phyloP scores from a whole-genome alignment of 306 rosid genomes.

The Pterocarpus santalinus region DNA sequence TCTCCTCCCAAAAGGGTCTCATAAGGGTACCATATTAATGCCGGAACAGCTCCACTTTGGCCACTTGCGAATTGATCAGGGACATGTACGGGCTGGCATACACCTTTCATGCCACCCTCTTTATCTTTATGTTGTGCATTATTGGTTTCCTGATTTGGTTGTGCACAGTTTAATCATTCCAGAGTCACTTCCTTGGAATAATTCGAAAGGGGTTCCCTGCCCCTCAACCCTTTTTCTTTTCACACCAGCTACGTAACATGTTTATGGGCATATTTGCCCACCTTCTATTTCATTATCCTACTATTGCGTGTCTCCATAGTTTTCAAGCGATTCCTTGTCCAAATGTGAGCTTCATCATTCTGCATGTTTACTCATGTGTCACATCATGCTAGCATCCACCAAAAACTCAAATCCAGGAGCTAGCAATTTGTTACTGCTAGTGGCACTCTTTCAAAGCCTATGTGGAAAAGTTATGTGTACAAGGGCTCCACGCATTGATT shows the following conservation, averaged over 20 bases:
- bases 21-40: constrained; percentile 37
- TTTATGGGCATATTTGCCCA: constrained; percentile 49
- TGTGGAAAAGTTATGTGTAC: too few species aligned
- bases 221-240: constrained; percentile 18
- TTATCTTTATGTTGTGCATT: constrained; percentile 53
- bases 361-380: constrained; percentile 53
- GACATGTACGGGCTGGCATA: constrained; percentile 46
- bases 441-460: too few species aligned
- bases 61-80: constrained; percentile 38
- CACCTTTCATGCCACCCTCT: constrained; percentile 48
- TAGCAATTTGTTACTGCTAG: too few species aligned
- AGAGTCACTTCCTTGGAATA: constrained; percentile 49
- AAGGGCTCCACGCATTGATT: neutral
- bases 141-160: constrained; percentile 67
- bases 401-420: neutral
- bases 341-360: constrained; percentile 30
- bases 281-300: neutral
- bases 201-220: constrained; percentile 49
- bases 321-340: constrained; percentile 61
- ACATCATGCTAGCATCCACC: constrained; percentile 49
- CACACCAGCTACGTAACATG: constrained; percentile 47
- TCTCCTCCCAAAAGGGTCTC: constrained; percentile 44
- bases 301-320: constrained; percentile 59
- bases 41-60: constrained; percentile 53
- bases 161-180: constrained; percentile 47